Evolutionary conservation across 257 asterid species (phyloP), one percentile per base, ranked within the genome.

Genomic region (Ophiorrhiza pumila): DNA sequence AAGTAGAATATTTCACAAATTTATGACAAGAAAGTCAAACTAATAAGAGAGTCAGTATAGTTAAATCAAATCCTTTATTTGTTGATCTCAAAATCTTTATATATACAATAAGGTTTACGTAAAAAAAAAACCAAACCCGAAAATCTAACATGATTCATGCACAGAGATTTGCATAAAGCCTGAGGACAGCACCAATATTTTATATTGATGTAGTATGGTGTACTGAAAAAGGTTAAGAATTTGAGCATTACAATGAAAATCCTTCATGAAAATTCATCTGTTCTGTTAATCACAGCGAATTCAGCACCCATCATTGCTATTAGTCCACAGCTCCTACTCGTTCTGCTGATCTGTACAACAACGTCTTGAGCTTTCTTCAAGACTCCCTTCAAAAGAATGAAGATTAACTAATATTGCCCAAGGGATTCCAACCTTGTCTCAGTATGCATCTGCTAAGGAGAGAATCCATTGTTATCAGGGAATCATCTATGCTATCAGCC

Each of bases 291-390:
- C 96, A 63, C 98, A 92, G 3, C 98, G 92, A 42, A 76, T 50
- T 8, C 98, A 96, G n/a, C 98, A 92, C 81, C 90, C 98, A 80
- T 92, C 98, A 25, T 92, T 92, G 81, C 98, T 86, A 7, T 90
- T 92, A 4, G 98, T 90, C 97, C 97, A 92, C 2, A 92, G 74
- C 76, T 92, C 96, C 41, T 90, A 92, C 72, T 92, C 1, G 89
- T 72, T 97, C 98, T 90, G 80, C 90, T 97, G 32, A 92, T 81
- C 47, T 87, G 90, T 9, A 92, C 56, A 37, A 88, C 76, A 37
- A 90, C 89, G 2, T 85, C 80, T n/a, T 82, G 82, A 0, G 86
- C 85, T 60, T 79, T 79, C 83, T 80, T 83, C 45, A 88, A 73
- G 41, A 89, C 79, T 0, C 82, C 88, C 82, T 85, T 90, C 60